Conservation (phyloP, 176 grass and related monocot species). For the Metroxylon sagu region DNA sequence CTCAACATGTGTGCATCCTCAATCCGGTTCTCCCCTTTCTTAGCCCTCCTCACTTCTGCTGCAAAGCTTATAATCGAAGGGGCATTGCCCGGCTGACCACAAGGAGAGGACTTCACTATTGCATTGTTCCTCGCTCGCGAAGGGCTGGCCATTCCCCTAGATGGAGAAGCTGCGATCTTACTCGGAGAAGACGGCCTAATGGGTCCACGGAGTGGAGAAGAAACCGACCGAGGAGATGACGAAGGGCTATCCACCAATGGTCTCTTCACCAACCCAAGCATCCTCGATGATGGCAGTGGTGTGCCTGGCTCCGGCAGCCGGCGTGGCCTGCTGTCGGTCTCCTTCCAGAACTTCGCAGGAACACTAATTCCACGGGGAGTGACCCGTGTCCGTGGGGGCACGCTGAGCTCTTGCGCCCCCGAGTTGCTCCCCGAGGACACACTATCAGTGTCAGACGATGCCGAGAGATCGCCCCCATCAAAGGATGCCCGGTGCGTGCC, state of each 20-base stretch:
- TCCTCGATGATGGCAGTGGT: slow-evolving; percentile 17
- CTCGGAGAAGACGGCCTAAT: background rate
- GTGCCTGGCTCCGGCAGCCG: slow-evolving; percentile 51
- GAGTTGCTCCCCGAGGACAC: slow-evolving; percentile 94
- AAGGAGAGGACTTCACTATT: slow-evolving; percentile 11
- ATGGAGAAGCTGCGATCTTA: slow-evolving; percentile 16
- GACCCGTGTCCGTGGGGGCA: slow-evolving; percentile 26
- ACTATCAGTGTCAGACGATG: slow-evolving; percentile 83
- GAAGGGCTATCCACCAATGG: slow-evolving; percentile 46
- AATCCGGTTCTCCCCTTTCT: slow-evolving; percentile 85
- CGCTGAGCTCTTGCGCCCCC: slow-evolving; percentile 32
- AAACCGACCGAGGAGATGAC: slow-evolving; percentile 34
- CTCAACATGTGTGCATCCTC: slow-evolving; percentile 87
- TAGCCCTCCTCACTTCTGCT: slow-evolving; percentile 83
- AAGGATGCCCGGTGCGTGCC: slow-evolving; percentile 29
- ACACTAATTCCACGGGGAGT: slow-evolving; percentile 53
- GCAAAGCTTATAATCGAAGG: slow-evolving; percentile 97
- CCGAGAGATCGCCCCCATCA: slow-evolving; percentile 52
- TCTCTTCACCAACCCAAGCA: slow-evolving; percentile 21
- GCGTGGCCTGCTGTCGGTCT: slow-evolving; percentile 71
- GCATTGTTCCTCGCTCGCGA: slow-evolving; percentile 36
- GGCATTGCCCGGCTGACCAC: slow-evolving; percentile 46
- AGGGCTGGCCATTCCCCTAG: slow-evolving; percentile 46
- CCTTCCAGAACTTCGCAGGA: slow-evolving; percentile 91
- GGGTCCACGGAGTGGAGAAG: slow-evolving; percentile 1